Conservation (phyloP, 345 rosid species). For the Corymbia maculata region DNA sequence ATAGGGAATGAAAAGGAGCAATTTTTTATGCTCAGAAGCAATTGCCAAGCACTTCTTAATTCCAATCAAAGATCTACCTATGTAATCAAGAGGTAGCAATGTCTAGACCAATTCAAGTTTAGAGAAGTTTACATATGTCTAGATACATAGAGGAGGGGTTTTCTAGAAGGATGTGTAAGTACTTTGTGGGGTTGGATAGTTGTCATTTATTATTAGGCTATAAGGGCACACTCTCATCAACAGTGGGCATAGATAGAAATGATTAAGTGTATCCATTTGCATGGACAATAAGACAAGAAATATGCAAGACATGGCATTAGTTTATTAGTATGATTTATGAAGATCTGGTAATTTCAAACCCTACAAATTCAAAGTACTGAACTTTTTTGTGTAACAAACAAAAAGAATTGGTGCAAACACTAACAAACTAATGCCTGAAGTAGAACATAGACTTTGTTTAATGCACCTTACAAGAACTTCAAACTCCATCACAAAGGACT, state of each 20-base stretch:
- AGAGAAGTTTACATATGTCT: background rate
- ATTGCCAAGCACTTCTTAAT: background rate
- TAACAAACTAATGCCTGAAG: background rate
- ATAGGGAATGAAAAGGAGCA: background rate
- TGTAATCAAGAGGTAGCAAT: background rate
- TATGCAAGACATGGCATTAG: background rate
- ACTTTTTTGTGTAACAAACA: background rate
- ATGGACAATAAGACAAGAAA: background rate
- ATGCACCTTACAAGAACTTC: background rate
- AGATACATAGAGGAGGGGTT: background rate
- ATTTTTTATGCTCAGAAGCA: background rate
- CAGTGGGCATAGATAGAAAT: background rate
- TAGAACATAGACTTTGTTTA: background rate
- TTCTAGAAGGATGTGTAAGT: background rate
- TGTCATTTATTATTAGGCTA: background rate
- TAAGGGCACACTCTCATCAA: background rate
- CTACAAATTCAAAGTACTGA: background rate
- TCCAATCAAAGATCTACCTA: background rate
- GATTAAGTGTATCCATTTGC: background rate
- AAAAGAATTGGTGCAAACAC: background rate
- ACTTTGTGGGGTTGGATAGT: background rate
- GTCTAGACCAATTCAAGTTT: background rate
- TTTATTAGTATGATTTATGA: background rate
- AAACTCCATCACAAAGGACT: background rate
- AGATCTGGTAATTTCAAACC: fast-evolving